phyloP scores from a whole-genome alignment of 331 rosid species.

The Ulmus americana region DNA sequence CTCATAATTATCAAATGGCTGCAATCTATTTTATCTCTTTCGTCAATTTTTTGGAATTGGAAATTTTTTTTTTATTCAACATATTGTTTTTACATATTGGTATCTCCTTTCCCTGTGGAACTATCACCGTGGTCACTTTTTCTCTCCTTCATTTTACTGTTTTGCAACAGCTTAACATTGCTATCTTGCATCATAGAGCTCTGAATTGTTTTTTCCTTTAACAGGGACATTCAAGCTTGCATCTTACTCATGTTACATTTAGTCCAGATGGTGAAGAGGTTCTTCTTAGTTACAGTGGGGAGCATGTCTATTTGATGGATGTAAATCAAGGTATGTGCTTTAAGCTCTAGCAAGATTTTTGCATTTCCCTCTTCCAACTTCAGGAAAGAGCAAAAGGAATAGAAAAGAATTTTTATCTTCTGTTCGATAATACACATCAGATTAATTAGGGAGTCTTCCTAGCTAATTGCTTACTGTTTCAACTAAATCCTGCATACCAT shows the following conservation, averaged over 20 bases:
- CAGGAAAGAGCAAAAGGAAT: too few relatives aligned
- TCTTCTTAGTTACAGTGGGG: conserved; percentile 98
- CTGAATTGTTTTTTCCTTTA: conserved; percentile 12
- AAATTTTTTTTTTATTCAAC: neutral
- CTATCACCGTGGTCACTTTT: neutral
- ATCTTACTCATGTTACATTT: conserved; percentile 89
- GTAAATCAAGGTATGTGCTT: conserved; percentile 55
- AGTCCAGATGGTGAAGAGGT: conserved; percentile 95
- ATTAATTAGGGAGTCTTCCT: too few relatives aligned
- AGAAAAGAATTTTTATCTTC: too few relatives aligned
- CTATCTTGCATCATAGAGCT: neutral
- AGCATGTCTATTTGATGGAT: conserved; percentile 88
- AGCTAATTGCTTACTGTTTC: too few relatives aligned
- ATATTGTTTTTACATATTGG: too few relatives aligned
- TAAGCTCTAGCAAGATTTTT: conserved; percentile 12
- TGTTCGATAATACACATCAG: too few relatives aligned
- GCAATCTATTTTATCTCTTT: neutral
- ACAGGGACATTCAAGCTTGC: conserved; percentile 77
- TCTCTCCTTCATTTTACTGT: neutral
- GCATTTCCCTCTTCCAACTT: neutral
- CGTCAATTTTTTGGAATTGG: neutral
- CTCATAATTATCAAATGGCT: conserved; percentile 1
- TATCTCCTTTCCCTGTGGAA: neutral
- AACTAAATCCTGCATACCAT: too few relatives aligned
- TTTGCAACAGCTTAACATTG: neutral